Base-by-base conservation (phyloP, 257 asterid species). In the Plectranthus barbatus region DNA sequence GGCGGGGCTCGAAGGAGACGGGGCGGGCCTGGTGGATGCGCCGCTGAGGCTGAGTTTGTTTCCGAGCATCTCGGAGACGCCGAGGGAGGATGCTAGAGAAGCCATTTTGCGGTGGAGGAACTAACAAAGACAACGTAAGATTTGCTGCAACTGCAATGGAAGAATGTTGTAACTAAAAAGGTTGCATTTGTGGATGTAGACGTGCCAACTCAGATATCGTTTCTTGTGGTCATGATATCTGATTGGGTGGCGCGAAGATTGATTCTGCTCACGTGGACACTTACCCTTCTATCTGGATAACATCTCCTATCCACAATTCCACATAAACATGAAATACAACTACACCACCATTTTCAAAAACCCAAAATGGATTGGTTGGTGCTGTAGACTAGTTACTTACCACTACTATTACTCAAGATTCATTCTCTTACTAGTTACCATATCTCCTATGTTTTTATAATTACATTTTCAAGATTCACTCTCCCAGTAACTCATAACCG, bases 51-150 rank as follows among this genome's bases (percentile, higher is more conserved):
- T 81, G 63, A 91, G 80, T 5, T 83, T 81, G 65, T 80, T 87
- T 2, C 95, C 96, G 7, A 84, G 75, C 84, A 91, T 82, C 68
- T 87, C 91, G 31, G 95, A 80, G 54, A 84, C 85, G 53, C 93
- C 88, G 2, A 87, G 65, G 26, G 95, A 82, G 69, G 88, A 74
- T 3, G 91, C 81, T 20, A 84, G 77, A 70, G 95, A 74, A 66
- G 95, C 95, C 97, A 84, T 84, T 42, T 37, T 37, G 44, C 39
- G 39, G n/a, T n/a, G n/a, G n/a, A n/a, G n/a, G n/a, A n/a, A n/a
- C n/a, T n/a, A n/a, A n/a, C n/a, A n/a, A n/a, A n/a, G 41, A 26
- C 5, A 31, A 0, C 7, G 5, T 31, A 9, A 0, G 12, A 1
- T 11, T 39, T 39, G 44, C 10, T 39, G 44, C 44, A 39, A 11